phyloP scores from a whole-genome alignment of 495 filamentous ascomycete species.

The Xylaria cubensis region DNA sequence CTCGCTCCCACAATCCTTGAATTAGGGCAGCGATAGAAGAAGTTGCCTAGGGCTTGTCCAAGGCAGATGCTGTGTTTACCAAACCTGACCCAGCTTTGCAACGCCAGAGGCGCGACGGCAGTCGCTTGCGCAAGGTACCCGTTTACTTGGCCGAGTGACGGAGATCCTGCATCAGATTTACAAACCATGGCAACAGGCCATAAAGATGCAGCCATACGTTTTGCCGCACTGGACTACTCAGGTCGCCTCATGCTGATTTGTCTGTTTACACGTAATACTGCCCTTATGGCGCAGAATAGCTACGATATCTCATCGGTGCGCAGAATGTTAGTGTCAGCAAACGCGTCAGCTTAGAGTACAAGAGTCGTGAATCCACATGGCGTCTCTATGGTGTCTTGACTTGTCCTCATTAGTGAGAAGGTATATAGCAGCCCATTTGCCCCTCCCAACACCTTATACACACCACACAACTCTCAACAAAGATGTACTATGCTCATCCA shows the following conservation, averaged over 20 bases:
- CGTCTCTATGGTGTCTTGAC: neutral
- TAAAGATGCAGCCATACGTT: neutral
- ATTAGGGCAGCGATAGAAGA: neutral
- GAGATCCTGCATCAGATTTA: constrained; percentile 26
- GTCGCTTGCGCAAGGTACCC: constrained; percentile 38
- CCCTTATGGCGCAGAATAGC: neutral
- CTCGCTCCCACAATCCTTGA: constrained; percentile 27
- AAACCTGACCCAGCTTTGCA: constrained; percentile 25
- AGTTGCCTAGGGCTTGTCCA: constrained; percentile 13
- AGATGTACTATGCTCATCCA: neutral
- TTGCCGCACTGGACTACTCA: neutral
- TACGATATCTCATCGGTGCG: neutral
- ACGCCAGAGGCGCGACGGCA: constrained; percentile 28
- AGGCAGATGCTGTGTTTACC: constrained; percentile 5
- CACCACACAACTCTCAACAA: constrained; percentile 3
- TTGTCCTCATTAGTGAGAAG: neutral
- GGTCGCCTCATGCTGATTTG: neutral
- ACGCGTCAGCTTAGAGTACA: constrained; percentile 15
- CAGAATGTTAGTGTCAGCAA: constrained; percentile 1
- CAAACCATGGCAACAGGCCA: neutral
- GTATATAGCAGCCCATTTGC: neutral
- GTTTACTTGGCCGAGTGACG: constrained; percentile 16
- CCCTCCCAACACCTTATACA: neutral
- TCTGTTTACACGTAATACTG: neutral
- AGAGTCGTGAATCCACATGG: constrained; percentile 13